These are phyloP conservation scores for Spinacia oleracea DNA, from an alignment of 179 eudicot genomes.

Conservation along the genomic window DNA sequence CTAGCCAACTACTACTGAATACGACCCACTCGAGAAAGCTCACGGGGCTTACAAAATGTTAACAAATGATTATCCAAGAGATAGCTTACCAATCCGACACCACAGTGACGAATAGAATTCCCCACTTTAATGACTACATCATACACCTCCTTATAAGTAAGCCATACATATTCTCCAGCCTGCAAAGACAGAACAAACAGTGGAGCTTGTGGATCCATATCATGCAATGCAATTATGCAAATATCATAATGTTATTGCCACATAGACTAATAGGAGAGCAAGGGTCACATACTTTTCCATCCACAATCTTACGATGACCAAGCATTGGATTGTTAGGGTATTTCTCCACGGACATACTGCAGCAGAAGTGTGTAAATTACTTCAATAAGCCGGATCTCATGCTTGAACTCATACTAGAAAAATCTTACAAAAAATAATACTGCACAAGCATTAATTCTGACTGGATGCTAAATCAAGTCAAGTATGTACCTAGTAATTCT, in stretches of 20 bases:
- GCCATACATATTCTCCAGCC: conserved; percentile 82
- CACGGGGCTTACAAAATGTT: not conserved
- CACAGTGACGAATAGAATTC: conserved; percentile 72
- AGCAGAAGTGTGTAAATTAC: conserved; percentile 6
- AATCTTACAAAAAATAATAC: not conserved
- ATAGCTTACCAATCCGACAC: conserved; percentile 62
- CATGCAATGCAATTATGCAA: not conserved
- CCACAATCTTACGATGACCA: conserved; percentile 66
- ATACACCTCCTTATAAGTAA: conserved; percentile 81
- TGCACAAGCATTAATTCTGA: not conserved
- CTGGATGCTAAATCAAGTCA: not conserved
- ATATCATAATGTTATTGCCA: not conserved
- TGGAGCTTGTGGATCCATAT: not conserved
- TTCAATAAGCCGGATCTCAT: not conserved
- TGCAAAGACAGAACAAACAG: conserved; percentile 38
- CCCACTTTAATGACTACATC: conserved; percentile 67
- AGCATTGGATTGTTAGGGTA: conserved; percentile 78
- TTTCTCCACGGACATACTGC: conserved; percentile 81
- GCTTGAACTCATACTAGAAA: not conserved
- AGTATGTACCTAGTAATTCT: not conserved
- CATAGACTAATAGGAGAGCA: not conserved
- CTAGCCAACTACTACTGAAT: not conserved
- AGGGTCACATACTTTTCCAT: conserved; percentile 69
- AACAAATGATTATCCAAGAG: conserved; percentile 6
- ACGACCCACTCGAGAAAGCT: not conserved